Conservation (phyloP, 495 filamentous ascomycete species). For the Neurospora sp. region DNA sequence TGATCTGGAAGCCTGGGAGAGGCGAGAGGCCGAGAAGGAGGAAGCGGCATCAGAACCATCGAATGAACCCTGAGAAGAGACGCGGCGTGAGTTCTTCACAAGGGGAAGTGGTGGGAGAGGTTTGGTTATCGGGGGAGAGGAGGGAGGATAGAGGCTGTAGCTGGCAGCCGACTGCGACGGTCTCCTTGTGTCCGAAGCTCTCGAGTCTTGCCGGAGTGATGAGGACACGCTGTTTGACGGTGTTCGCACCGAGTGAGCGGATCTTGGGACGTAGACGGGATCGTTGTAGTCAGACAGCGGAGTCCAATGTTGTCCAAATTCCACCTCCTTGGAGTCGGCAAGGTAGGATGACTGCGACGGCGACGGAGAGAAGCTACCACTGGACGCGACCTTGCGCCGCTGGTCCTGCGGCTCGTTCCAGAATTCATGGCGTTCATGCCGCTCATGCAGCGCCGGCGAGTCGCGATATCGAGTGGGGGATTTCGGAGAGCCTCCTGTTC, state of each 20-base stretch:
- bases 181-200: constrained; percentile 13
- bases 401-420: not conserved
- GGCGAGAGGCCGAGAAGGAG: constrained; percentile 8
- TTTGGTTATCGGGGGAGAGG: constrained; percentile 10
- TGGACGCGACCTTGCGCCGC: not conserved
- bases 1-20: constrained; percentile 7
- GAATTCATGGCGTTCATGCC: constrained; percentile 2
- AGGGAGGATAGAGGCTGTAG: constrained; percentile 18
- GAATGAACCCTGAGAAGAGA: constrained; percentile 9
- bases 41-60: constrained; percentile 10
- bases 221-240: constrained; percentile 1
- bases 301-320: constrained; percentile 1
- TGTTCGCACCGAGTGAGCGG: constrained; percentile 1
- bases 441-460: constrained; percentile 2
- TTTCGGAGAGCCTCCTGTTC: constrained; percentile 1
- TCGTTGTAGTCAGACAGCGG: constrained; percentile 5
- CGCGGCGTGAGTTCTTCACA: constrained; percentile 7
- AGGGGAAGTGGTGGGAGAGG: constrained; percentile 17
- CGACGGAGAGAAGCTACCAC: not conserved
- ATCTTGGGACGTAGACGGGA: constrained; percentile 2
- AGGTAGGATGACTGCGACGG: not conserved
- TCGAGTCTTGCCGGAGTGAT: constrained; percentile 14
- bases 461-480: not conserved
- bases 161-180: constrained; percentile 9
- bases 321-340: not conserved